phyloP scores from a whole-genome alignment of 2,329 filamentous ascomycete genomes.

The Fonsecaea monophora region DNA sequence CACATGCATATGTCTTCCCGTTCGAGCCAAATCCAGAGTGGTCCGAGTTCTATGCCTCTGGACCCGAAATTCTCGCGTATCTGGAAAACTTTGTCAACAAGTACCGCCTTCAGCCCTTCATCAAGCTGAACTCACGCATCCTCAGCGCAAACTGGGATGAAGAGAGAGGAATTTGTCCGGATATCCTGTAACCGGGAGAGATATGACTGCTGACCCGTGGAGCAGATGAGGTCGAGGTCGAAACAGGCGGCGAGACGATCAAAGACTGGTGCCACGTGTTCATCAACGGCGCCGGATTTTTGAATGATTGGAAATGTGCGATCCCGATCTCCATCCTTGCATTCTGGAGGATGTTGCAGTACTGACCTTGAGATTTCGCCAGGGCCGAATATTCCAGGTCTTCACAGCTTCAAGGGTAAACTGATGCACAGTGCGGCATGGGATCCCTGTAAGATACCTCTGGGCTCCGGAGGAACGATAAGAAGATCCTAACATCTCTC shows the following conservation, averaged over 20 bases:
- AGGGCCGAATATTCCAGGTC: conserved; percentile 55
- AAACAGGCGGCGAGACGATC: conserved; percentile 34
- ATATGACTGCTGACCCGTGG: background rate
- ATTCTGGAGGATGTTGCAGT: too few species aligned
- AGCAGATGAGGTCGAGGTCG: conserved; percentile 11
- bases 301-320: conserved; percentile 52
- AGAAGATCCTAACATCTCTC: conserved; percentile 2
- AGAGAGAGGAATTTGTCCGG: conserved; percentile 13
- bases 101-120: conserved; percentile 23
- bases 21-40: conserved; percentile 40
- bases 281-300: conserved; percentile 50
- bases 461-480: too few species aligned
- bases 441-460: conserved; percentile 8
- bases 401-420: conserved; percentile 55
- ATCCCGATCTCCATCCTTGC: too few species aligned
- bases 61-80: conserved; percentile 42
- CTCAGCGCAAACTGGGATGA: conserved; percentile 15
- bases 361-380: background rate
- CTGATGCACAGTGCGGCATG: conserved; percentile 48
- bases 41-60: conserved; percentile 37
- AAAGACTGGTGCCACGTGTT: conserved; percentile 42
- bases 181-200: background rate
- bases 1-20: conserved; percentile 31
- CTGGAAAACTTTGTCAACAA: conserved; percentile 40
- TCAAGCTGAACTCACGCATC: conserved; percentile 22